Percentiles rank a stretch among this genome's conserved stretches.
These are phyloP conservation scores for Gossypium rotundifolium DNA, from an alignment of 345 rosid genomes.

Conservation along the genomic window DNA sequence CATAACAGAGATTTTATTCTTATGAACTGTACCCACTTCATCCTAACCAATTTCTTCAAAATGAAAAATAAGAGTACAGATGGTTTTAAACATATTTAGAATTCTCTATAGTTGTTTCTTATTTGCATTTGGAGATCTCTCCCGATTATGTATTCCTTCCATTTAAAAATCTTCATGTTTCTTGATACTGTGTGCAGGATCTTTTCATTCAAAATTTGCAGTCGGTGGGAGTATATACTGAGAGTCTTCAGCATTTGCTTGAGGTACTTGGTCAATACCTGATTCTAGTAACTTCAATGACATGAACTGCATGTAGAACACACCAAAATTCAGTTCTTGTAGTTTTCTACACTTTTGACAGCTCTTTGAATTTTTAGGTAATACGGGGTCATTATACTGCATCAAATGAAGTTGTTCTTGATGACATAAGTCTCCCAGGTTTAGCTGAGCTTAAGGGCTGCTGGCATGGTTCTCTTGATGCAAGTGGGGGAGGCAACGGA, in stretches of 20 bases:
- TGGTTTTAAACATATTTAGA: neutral
- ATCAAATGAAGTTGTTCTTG: slow-evolving; percentile 64
- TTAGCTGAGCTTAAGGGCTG: slow-evolving; percentile 86
- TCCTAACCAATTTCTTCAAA: neutral
- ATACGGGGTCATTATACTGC: slow-evolving; percentile 58
- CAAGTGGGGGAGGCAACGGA: slow-evolving; percentile 99
- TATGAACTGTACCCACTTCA: neutral
- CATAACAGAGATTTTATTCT: neutral
- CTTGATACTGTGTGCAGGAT: slow-evolving; percentile 50
- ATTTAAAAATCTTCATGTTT: slow-evolving; percentile 3
- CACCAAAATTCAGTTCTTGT: neutral
- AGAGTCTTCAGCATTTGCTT: slow-evolving; percentile 71
- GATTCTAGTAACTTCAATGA: slow-evolving; percentile 3
- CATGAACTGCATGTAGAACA: neutral
- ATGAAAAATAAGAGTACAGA: neutral
- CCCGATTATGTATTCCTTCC: slow-evolving; percentile 1
- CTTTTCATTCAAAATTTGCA: slow-evolving; percentile 91
- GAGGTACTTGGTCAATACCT: slow-evolving; percentile 45
- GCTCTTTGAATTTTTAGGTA: slow-evolving; percentile 42
- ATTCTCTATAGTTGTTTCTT: neutral
- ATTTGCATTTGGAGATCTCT: slow-evolving; percentile 14
- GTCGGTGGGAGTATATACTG: slow-evolving; percentile 67
- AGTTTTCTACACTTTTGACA: slow-evolving; percentile 16
- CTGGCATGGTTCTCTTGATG: slow-evolving; percentile 96
- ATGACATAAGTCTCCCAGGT: slow-evolving; percentile 81